Evolutionary conservation across 2,329 filamentous ascomycete genomes (phyloP).

Genomic region (Ophiostoma ips): DNA sequence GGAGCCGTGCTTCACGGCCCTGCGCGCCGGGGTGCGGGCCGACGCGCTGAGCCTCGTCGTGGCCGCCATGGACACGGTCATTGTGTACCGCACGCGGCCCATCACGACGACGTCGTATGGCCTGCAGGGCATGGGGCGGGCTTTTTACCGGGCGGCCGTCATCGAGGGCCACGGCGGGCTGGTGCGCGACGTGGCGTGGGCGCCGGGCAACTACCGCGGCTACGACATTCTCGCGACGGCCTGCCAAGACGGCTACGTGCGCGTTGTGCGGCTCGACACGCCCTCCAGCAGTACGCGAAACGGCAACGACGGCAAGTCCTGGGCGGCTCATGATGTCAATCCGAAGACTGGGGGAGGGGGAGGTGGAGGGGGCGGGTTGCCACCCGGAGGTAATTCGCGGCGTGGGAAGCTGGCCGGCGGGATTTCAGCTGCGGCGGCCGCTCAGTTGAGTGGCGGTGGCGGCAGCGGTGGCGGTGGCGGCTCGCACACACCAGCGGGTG

Average conservation of each 20-base stretch:
- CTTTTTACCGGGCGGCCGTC: conserved; percentile 75
- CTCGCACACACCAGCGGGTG: background rate
- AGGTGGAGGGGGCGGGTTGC: conserved; percentile 21
- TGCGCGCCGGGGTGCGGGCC: conserved; percentile 66
- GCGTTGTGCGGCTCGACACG: conserved; percentile 73
- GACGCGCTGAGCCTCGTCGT: conserved; percentile 74
- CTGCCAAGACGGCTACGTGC: conserved; percentile 78
- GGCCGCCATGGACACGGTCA: conserved; percentile 70
- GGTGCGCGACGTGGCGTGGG: conserved; percentile 83
- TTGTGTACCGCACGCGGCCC: conserved; percentile 65
- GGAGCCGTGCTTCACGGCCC: conserved; percentile 61
- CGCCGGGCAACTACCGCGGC: conserved; percentile 76
- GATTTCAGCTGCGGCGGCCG: conserved; percentile 3
- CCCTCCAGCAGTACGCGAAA: conserved; percentile 29
- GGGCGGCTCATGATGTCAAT: conserved; percentile 32
- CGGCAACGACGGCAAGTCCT: conserved; percentile 35
- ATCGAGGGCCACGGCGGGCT: conserved; percentile 60
- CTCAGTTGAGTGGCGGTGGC: background rate
- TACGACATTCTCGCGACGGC: conserved; percentile 86
- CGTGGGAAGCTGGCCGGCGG: background rate
- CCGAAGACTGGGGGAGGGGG: background rate
- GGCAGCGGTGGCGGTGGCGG: background rate
- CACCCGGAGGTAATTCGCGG: too few species aligned
- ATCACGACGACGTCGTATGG: conserved; percentile 37
- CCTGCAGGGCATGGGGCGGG: conserved; percentile 45